Evolutionary conservation across 176 grass and related monocot species (phyloP).

Genomic region (Cymbopogon citratus): DNA sequence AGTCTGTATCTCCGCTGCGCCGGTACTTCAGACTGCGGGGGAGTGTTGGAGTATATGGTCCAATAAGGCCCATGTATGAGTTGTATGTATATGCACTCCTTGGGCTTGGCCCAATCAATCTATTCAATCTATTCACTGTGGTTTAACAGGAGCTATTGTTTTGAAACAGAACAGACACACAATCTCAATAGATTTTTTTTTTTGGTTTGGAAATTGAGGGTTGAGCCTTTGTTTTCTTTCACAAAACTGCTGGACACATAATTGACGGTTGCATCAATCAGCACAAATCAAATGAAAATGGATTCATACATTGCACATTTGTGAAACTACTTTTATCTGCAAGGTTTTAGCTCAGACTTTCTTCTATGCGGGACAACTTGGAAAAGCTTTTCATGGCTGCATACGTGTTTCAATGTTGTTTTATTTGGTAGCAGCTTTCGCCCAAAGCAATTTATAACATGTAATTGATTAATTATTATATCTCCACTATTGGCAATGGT

Average conservation of each 20-base stretch:
- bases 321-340: not conserved
- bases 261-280: not conserved
- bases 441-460: too few species aligned
- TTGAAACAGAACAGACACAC: not conserved
- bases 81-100: too few species aligned
- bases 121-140: too few species aligned
- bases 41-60: too few species aligned
- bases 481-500: too few species aligned
- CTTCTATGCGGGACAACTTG: not conserved
- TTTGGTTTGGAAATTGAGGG: not conserved
- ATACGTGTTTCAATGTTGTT: not conserved
- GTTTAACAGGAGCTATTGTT: not conserved
- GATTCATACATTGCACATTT: not conserved
- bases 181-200: not conserved
- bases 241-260: not conserved
- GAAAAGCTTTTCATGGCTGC: not conserved
- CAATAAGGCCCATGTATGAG: too few species aligned
- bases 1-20: too few species aligned
- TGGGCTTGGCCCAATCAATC: too few species aligned
- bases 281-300: not conserved
- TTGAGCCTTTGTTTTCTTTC: not conserved
- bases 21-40: too few species aligned
- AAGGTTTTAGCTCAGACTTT: not conserved
- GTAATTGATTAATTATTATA: too few species aligned
- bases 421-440: not conserved